A percentile compares a stretch with the other conserved stretches of the same genome.
These are phyloP conservation scores for Carex scoparia DNA, from an alignment of 176 grass and related monocot species.

Conservation along the genomic window DNA sequence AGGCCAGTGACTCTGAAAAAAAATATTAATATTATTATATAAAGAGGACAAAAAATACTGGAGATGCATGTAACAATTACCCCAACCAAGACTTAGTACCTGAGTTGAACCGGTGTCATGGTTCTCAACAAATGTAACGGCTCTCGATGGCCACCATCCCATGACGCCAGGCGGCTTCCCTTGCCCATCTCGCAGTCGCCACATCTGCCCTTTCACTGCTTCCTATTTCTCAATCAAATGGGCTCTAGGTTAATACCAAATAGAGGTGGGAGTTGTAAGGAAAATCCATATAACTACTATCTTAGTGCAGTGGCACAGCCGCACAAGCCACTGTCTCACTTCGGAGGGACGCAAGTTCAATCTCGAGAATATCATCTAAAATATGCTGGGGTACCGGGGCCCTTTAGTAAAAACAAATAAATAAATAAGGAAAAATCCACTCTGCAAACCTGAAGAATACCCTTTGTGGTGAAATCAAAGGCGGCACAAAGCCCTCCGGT, in stretches of 20 bases:
- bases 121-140: constrained; percentile 94
- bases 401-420: too few species aligned
- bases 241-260: background rate
- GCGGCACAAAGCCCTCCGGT: constrained; percentile 68
- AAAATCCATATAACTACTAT: background rate
- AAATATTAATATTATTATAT: background rate
- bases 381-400: too few species aligned
- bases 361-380: too few species aligned
- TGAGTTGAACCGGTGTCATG: constrained; percentile 97
- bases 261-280: background rate
- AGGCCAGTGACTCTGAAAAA: constrained; percentile 97
- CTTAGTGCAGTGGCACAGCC: too few species aligned
- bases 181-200: constrained; percentile 63
- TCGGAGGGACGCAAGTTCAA: too few species aligned
- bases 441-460: constrained; percentile 78
- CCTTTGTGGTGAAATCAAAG: constrained; percentile 98
- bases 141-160: constrained; percentile 96
- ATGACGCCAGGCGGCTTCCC: constrained; percentile 84
- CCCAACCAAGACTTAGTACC: constrained; percentile 30
- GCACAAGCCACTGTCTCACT: too few species aligned
- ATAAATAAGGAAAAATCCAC: background rate
- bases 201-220: constrained; percentile 90
- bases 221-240: constrained; percentile 45
- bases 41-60: background rate
- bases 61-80: background rate